Percentiles rank a stretch among this genome's conserved stretches.
These are phyloP conservation scores for Mycena vulgaris DNA, from an alignment of 768 basidiomycete genomes.

Conservation along the genomic window DNA sequence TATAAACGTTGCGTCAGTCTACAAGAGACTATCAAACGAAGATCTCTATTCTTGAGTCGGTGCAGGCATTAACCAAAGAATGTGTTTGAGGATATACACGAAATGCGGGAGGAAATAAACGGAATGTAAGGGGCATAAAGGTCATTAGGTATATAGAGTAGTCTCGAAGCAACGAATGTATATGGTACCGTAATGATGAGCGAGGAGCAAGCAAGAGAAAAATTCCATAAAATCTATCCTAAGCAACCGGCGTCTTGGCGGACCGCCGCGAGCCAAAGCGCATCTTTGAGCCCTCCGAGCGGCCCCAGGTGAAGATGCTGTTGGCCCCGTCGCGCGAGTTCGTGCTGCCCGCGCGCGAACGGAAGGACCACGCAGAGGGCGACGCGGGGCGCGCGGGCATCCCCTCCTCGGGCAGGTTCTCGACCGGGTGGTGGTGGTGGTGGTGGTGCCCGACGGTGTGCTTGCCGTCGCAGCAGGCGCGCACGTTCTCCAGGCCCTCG, in stretches of 20 bases:
- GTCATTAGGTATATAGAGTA: constrained; percentile 35
- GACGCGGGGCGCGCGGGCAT: constrained; percentile 73
- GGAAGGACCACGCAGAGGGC: constrained; percentile 86
- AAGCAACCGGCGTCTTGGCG: constrained; percentile 56
- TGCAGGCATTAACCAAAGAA: no score
- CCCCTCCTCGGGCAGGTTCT: constrained; percentile 56
- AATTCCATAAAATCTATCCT: constrained; percentile 30
- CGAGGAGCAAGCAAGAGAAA: constrained; percentile 26
- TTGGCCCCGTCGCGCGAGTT: constrained; percentile 79
- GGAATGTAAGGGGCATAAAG: constrained; percentile 33
- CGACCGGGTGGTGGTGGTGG: constrained; percentile 43
- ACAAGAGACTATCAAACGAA: no score
- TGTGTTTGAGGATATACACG: constrained; percentile 30
- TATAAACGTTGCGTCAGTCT: no score
- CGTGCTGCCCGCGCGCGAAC: constrained; percentile 83
- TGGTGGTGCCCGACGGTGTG: constrained; percentile 84
- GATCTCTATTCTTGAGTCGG: no score
- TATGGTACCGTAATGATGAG: constrained; percentile 18
- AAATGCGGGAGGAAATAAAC: constrained; percentile 28
- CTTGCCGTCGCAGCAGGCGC: constrained; percentile 90
- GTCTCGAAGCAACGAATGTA: constrained; percentile 35
- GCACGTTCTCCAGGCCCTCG: constrained; percentile 95
- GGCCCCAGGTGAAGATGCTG: constrained; percentile 79
- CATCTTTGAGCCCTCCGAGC: constrained; percentile 74
- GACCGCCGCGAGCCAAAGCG: constrained; percentile 83